A percentile compares a stretch with the other conserved stretches of the same genome.
Conservation (phyloP, 805 yeast species). For the Huiozyma naganishii region DNA sequence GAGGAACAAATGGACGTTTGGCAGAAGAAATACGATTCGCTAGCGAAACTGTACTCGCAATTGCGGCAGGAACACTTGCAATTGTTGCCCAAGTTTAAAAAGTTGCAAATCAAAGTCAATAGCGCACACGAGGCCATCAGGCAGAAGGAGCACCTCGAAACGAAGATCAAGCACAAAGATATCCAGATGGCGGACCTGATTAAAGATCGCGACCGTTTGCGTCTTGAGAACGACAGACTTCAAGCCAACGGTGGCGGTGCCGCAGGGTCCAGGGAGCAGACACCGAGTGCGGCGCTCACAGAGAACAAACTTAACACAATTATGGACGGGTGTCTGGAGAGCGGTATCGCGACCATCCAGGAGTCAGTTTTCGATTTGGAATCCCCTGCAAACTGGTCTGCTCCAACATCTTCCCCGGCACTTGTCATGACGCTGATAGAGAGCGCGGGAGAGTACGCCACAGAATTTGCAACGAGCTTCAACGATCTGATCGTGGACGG, state of each 20-base stretch:
- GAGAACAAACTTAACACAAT: constrained; percentile 43
- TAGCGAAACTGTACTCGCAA: constrained; percentile 84
- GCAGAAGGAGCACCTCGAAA: constrained; percentile 69
- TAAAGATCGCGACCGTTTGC: constrained; percentile 80
- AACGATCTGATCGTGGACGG: constrained; percentile 59
- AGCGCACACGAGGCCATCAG: constrained; percentile 84
- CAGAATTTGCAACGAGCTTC: constrained; percentile 57
- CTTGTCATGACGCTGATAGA: constrained; percentile 46
- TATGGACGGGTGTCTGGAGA: constrained; percentile 56
- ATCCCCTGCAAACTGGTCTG: constrained; percentile 38
- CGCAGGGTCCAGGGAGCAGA: background rate
- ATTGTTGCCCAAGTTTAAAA: constrained; percentile 64
- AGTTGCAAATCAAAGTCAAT: constrained; percentile 75
- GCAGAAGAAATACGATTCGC: constrained; percentile 78
- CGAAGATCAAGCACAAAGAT: constrained; percentile 76
- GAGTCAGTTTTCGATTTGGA: constrained; percentile 58
- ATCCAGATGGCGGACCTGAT: constrained; percentile 81
- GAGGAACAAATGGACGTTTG: constrained; percentile 70
- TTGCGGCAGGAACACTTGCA: constrained; percentile 85
- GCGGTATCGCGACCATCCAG: constrained; percentile 65
- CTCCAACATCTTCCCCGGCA: constrained; percentile 5
- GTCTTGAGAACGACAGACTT: constrained; percentile 56
- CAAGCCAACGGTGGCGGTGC: too few relatives aligned
- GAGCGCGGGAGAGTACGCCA: constrained; percentile 56
- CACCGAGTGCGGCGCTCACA: constrained; percentile 11